Base-by-base conservation (phyloP, 2,329 filamentous ascomycete species). In the Corynespora cassiicola region DNA sequence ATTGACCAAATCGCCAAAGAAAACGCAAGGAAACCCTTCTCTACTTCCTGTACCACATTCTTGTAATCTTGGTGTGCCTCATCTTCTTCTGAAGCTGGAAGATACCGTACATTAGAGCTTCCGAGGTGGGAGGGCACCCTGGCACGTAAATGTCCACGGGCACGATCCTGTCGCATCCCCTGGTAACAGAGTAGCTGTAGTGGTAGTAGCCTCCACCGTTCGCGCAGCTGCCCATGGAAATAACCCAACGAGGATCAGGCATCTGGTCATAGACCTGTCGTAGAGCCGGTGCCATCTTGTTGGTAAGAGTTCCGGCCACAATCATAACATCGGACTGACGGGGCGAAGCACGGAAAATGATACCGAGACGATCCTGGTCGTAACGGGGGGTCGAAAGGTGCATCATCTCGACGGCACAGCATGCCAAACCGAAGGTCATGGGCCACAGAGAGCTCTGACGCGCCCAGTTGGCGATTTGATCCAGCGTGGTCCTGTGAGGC, bases 331-430 rank as follows among this genome's bases (percentile, higher is more conserved):
- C 90, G 41, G 89, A 89, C 72, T 95, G 90, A 50, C 90, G 86
- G 4, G 90, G 90, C 7, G 88, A 92, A 42, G 89, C 90, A 61
- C 90, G 86, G 81, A 95, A 95, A 69, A 95, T 95, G 67, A 95
- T 95, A 59, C 90, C 90, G 41, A 94, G 78, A 31, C 90, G 84
- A 74, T 95, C 90, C 67, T 94, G 88, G 64, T 95, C 89, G 80
- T 95, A 95, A 23, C 89, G 86, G n/a, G 90, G 90, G 47, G 88
- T 90, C 18, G 89, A 95, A 26, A 90, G 78, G 68, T 92, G 88
- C 90, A 95, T 95, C 90, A 95, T 95, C 71, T 95, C 90, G 67
- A 95, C 75, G 71, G 87, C 89, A 69, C 90, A 95, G 79, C 90
- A 95, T 61, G 90, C 90, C 26, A 95, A 85, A 43, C 86, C 90